Conservation (phyloP, 805 yeast genomes). For the Ogataea glucozyma region DNA sequence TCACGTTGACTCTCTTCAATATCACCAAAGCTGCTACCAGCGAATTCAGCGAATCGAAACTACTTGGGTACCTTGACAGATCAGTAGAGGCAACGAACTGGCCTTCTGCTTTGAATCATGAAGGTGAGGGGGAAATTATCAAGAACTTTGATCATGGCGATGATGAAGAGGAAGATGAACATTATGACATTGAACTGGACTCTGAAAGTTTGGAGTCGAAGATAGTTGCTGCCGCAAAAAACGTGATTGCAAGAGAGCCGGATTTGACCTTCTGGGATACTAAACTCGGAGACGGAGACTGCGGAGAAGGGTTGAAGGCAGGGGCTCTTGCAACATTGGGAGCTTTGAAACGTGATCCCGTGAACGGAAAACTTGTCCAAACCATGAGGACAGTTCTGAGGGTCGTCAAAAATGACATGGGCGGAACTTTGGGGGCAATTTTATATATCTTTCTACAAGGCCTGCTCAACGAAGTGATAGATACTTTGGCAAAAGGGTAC, state of each 20-base stretch:
- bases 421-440: conserved; percentile 42
- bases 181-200: conserved; percentile 26
- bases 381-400: conserved; percentile 31
- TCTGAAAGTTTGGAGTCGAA: conserved; percentile 17
- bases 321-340: conserved; percentile 36
- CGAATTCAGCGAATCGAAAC: conserved; percentile 22
- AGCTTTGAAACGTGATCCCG: conserved; percentile 26
- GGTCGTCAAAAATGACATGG: conserved; percentile 39
- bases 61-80: conserved; percentile 36
- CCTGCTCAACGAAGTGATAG: conserved; percentile 28
- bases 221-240: conserved; percentile 31
- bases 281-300: conserved; percentile 46
- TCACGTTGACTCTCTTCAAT: conserved; percentile 40
- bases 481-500: conserved; percentile 19
- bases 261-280: conserved; percentile 44
- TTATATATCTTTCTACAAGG: conserved; percentile 35
- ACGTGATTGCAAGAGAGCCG: conserved; percentile 36
- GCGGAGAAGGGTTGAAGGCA: conserved; percentile 40
- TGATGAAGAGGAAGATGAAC: conserved; percentile 24
- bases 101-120: conserved; percentile 30
- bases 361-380: conserved; percentile 29
- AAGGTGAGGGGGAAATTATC: conserved; percentile 29
- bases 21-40: conserved; percentile 32
- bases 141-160: conserved; percentile 32
- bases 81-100: conserved; percentile 36